These are phyloP conservation scores for Amanita subjunquillea DNA, from an alignment of 768 basidiomycete species.

Conservation along the genomic window DNA sequence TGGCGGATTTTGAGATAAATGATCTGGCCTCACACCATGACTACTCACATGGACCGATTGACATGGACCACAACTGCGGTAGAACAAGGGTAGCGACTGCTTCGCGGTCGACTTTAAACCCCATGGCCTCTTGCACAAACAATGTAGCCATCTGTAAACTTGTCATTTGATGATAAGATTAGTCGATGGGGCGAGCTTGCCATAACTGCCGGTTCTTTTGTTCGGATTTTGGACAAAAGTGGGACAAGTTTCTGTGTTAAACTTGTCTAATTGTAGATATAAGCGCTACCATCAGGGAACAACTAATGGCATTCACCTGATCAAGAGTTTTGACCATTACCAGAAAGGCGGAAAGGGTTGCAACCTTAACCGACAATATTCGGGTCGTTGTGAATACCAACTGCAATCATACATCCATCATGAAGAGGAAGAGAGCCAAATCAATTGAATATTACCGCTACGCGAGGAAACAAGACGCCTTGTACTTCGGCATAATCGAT, in stretches of 20 bases:
- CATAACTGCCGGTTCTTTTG: conserved; percentile 94
- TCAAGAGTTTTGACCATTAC: conserved; percentile 86
- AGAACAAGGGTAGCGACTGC: conserved; percentile 83
- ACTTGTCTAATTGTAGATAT: conserved; percentile 41
- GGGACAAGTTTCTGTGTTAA: conserved; percentile 95
- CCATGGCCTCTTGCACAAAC: conserved; percentile 93
- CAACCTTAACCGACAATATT: conserved; percentile 84
- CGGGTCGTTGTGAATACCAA: conserved; percentile 91
- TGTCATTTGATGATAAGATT: background rate
- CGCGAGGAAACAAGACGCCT: conserved; percentile 79
- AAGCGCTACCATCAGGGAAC: background rate
- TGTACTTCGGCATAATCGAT: conserved; percentile 96
- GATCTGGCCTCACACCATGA: background rate
- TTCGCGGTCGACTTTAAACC: conserved; percentile 86
- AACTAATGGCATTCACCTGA: conserved; percentile 37
- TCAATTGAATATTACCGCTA: conserved; percentile 55
- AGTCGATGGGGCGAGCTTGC: conserved; percentile 26
- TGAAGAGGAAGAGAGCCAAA: background rate
- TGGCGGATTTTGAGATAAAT: conserved; percentile 15
- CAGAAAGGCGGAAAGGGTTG: conserved; percentile 73
- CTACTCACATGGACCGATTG: conserved; percentile 80
- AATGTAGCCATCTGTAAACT: conserved; percentile 68
- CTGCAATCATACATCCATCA: conserved; percentile 25
- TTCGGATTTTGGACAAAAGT: conserved; percentile 86
- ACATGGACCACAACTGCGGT: conserved; percentile 95